Percentiles rank a stretch among this genome's conserved stretches.
Conservation (phyloP, 2,329 filamentous ascomycete species). For the Phialophora tarda region DNA sequence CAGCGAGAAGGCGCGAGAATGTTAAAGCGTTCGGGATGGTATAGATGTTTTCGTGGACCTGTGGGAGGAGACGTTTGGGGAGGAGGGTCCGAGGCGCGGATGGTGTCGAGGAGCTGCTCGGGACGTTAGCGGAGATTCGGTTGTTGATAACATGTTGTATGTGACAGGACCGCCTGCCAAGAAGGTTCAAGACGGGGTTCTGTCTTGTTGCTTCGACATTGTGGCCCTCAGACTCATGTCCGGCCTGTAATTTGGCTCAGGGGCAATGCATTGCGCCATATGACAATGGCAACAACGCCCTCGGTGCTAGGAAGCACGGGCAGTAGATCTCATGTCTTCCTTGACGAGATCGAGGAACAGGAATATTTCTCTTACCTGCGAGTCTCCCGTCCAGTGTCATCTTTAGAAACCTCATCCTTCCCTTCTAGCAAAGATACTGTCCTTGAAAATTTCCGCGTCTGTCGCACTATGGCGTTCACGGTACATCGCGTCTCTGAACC, state of each 20-base stretch:
- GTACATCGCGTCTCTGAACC: neutral
- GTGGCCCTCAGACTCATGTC: neutral
- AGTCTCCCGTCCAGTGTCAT: neutral
- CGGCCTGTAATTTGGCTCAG: neutral
- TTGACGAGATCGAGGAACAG: neutral
- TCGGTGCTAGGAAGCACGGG: neutral
- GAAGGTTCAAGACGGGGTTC: neutral
- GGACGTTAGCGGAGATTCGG: neutral
- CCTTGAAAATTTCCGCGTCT: neutral
- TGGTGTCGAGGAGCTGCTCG: conserved; percentile 12
- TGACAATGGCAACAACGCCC: neutral
- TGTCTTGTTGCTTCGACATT: neutral
- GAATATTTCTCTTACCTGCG: neutral
- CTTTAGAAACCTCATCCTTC: neutral
- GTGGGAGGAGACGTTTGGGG: conserved; percentile 43
- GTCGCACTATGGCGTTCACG: neutral
- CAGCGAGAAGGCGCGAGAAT: conserved; percentile 79
- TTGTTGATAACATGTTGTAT: neutral
- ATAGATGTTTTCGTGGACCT: conserved; percentile 84
- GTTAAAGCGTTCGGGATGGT: conserved; percentile 95
- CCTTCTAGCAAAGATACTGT: neutral
- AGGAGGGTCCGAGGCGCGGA: conserved; percentile 25
- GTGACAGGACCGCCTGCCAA: neutral
- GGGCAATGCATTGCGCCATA: neutral
- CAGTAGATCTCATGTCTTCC: neutral